Conservation (phyloP, 1,284 basidiomycete species). For the Marasmius sp. region DNA sequence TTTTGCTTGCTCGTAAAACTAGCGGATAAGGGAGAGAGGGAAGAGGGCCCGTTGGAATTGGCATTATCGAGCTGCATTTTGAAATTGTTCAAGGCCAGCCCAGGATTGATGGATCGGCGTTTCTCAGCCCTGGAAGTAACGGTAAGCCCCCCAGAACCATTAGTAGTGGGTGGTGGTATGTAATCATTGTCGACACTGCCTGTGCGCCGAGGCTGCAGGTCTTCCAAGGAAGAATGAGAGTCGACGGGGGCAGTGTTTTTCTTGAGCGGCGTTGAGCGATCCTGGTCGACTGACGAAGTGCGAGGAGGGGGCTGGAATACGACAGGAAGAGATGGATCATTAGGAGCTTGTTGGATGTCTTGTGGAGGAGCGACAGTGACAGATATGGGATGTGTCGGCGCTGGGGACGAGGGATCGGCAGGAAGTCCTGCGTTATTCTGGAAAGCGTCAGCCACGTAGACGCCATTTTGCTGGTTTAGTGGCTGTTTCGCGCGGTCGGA, state of each 20-base stretch:
- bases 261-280: slow-evolving; percentile 26
- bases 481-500: neutral
- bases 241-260: slow-evolving; percentile 13
- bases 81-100: slow-evolving; percentile 33
- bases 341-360: neutral
- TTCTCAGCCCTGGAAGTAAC: slow-evolving; percentile 34
- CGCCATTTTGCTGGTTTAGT: neutral
- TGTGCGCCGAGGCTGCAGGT: slow-evolving; percentile 41
- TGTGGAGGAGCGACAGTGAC: slow-evolving; percentile 42
- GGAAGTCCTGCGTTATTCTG: slow-evolving; percentile 21
- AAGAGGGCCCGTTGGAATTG: slow-evolving; percentile 24
- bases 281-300: slow-evolving; percentile 14
- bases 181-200: slow-evolving; percentile 1
- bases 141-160: slow-evolving; percentile 2
- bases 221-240: neutral
- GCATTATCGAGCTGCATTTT: slow-evolving; percentile 19
- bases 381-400: slow-evolving; percentile 34
- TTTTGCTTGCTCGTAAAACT: slow-evolving; percentile 23
- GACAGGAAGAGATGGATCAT: neutral
- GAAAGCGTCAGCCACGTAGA: neutral
- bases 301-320: slow-evolving; percentile 20
- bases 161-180: slow-evolving; percentile 1
- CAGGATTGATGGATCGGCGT: slow-evolving; percentile 49
- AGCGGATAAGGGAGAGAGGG: slow-evolving; percentile 33
- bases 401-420: slow-evolving; percentile 31